Evolutionary conservation across 495 filamentous ascomycete species (phyloP).

Genomic region (Penicillium coprophilum): DNA sequence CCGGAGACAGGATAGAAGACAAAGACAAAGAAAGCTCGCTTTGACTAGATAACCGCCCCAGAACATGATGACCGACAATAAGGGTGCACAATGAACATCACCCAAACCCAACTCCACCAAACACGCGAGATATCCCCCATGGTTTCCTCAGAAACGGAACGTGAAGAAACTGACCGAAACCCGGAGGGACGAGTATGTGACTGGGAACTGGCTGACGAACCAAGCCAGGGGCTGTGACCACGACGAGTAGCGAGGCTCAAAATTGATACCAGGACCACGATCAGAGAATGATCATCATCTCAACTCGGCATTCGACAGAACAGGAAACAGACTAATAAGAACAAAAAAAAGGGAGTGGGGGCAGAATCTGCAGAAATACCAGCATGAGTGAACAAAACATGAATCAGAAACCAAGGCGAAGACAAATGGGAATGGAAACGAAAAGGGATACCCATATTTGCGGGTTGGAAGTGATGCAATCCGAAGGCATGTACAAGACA

Average conservation of each 20-base stretch:
- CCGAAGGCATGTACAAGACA: conserved; percentile 46
- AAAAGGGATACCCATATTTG: conserved; percentile 30
- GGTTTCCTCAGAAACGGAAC: neutral
- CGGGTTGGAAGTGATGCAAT: conserved; percentile 23
- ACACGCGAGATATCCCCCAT: conserved; percentile 9
- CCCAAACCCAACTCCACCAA: conserved; percentile 14
- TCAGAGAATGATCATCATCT: neutral
- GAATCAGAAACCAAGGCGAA: conserved; percentile 13
- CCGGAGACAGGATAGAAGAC: conserved; percentile 1
- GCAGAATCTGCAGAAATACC: neutral
- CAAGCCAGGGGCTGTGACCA: neutral
- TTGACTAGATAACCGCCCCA: neutral
- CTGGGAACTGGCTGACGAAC: neutral
- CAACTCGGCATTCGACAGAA: neutral
- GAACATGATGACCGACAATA: conserved; percentile 1
- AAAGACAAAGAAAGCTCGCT: neutral
- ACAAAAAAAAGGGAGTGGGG: conserved; percentile 1
- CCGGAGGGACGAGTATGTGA: conserved; percentile 8
- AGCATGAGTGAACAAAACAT: neutral
- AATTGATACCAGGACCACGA: neutral
- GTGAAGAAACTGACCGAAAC: neutral
- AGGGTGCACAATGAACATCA: conserved; percentile 5
- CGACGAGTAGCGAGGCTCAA: neutral
- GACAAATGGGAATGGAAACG: conserved; percentile 16
- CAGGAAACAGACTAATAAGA: conserved; percentile 2